Evolutionary conservation across 2,329 filamentous ascomycete genomes (phyloP).

Genomic region (Scopulariopsis brevicaulis): DNA sequence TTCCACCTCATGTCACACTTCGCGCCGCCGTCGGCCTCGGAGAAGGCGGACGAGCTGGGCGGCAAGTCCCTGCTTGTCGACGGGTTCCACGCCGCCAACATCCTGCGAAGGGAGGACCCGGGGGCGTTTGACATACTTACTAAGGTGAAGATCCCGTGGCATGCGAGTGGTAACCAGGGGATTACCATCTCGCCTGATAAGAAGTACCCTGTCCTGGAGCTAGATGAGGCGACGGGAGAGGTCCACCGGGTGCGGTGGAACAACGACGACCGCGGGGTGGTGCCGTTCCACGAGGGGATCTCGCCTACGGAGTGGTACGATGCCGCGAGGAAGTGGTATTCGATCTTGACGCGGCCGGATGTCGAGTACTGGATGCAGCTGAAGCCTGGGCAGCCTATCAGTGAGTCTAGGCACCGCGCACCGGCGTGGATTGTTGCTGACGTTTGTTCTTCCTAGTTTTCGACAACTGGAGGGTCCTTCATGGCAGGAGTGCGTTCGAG

Average conservation of each 20-base stretch:
- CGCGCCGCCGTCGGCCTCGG: slow-evolving; percentile 19
- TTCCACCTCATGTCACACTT: slow-evolving; percentile 78
- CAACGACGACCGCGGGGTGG: slow-evolving; percentile 70
- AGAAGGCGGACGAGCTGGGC: slow-evolving; percentile 31
- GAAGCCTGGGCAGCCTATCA: slow-evolving; percentile 62
- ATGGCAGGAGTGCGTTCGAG: slow-evolving; percentile 73
- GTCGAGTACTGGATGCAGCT: slow-evolving; percentile 75
- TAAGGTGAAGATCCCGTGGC: slow-evolving; percentile 52
- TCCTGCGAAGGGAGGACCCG: slow-evolving; percentile 42
- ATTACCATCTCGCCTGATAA: slow-evolving; percentile 66
- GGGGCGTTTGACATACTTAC: slow-evolving; percentile 46
- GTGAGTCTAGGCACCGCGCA: slow-evolving; percentile 34
- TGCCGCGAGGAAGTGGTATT: slow-evolving; percentile 65
- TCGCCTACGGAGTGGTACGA: slow-evolving; percentile 59
- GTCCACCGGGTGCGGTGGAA: slow-evolving; percentile 75
- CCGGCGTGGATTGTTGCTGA: not conserved
- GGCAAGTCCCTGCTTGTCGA: slow-evolving; percentile 78
- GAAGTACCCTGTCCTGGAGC: slow-evolving; percentile 61
- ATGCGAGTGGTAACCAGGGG: slow-evolving; percentile 82
- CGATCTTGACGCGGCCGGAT: slow-evolving; percentile 51
- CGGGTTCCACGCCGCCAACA: slow-evolving; percentile 61
- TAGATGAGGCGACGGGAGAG: slow-evolving; percentile 25
- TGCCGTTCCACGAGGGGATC: slow-evolving; percentile 39
- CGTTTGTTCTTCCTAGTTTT: slow-evolving; percentile 49
- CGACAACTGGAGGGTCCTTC: slow-evolving; percentile 90